A percentile compares a stretch with the other conserved stretches of the same genome.
These are phyloP conservation scores for Letharia columbiana DNA, from an alignment of 495 filamentous ascomycete genomes.

Conservation along the genomic window DNA sequence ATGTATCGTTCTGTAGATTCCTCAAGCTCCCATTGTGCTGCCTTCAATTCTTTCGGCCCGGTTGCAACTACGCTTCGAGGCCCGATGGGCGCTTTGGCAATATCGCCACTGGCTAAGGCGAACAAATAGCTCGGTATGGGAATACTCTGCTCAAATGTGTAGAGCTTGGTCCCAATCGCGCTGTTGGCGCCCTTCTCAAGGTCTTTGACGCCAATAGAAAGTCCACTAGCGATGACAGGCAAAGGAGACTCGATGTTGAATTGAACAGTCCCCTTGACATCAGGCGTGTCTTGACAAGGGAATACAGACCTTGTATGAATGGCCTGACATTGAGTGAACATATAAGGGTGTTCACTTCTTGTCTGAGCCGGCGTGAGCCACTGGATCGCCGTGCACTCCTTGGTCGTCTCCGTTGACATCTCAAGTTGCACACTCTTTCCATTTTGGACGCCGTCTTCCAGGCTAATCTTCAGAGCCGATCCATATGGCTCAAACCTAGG, in stretches of 20 bases:
- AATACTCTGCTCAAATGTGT: slow-evolving; percentile 78
- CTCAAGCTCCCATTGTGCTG: slow-evolving; percentile 84
- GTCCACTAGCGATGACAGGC: slow-evolving; percentile 79
- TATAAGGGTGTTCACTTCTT: slow-evolving; percentile 88
- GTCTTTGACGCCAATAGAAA: slow-evolving; percentile 50
- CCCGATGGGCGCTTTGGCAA: slow-evolving; percentile 74
- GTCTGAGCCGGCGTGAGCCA: slow-evolving; percentile 90
- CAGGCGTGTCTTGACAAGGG: slow-evolving; percentile 94
- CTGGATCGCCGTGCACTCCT: slow-evolving; percentile 82
- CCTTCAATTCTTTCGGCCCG: slow-evolving; percentile 75
- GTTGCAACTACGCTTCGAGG: slow-evolving; percentile 76
- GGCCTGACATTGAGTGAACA: slow-evolving; percentile 97
- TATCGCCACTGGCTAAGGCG: slow-evolving; percentile 83
- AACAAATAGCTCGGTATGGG: slow-evolving; percentile 94
- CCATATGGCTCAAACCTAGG: slow-evolving; percentile 67
- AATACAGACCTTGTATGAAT: slow-evolving; percentile 90
- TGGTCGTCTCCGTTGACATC: slow-evolving; percentile 61
- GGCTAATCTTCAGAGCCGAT: slow-evolving; percentile 62
- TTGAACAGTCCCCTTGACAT: slow-evolving; percentile 82
- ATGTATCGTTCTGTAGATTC: slow-evolving; percentile 85
- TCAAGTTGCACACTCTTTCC: slow-evolving; percentile 56
- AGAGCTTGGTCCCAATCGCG: slow-evolving; percentile 48
- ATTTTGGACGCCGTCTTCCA: slow-evolving; percentile 53
- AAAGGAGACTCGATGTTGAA: slow-evolving; percentile 82
- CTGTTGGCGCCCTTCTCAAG: slow-evolving; percentile 39